A percentile compares a stretch with the other conserved stretches of the same genome.
Conservation (phyloP, 73 alveolate genomes). For the Paramecium pentaurelia region DNA sequence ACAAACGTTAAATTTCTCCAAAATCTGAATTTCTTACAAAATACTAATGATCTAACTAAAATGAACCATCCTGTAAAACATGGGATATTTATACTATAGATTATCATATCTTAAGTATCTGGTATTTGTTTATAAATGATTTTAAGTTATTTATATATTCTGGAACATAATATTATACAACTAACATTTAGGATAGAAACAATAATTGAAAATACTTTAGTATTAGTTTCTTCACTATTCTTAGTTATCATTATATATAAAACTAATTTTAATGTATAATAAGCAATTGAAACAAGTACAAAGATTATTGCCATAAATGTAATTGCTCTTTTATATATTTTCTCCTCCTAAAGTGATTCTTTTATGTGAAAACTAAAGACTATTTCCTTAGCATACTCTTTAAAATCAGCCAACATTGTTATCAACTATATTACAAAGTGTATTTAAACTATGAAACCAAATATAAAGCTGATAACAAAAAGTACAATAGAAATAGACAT, state of each 20-base stretch:
- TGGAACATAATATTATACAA: not conserved
- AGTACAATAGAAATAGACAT: not conserved
- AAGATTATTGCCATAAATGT: not conserved
- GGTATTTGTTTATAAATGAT: not conserved
- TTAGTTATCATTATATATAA: not conserved
- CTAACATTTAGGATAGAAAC: not conserved
- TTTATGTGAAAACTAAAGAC: not conserved
- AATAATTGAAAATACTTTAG: not conserved
- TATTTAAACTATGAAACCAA: not conserved
- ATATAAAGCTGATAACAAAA: not conserved
- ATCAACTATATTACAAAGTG: not conserved
- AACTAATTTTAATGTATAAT: not conserved
- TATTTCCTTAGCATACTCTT: not conserved
- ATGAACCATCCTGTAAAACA: not conserved
- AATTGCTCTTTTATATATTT: not conserved
- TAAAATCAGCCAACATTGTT: not conserved
- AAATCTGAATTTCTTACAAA: not conserved
- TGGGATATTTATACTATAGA: not conserved
- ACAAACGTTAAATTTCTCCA: not conserved
- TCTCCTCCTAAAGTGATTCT: not conserved
- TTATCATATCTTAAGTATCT: not conserved
- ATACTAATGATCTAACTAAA: not conserved
- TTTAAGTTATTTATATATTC: not conserved
- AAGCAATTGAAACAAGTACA: not conserved
- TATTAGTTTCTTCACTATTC: not conserved